phyloP scores from a whole-genome alignment of 148 eudicot genomes.

The Bassia scoparia region DNA sequence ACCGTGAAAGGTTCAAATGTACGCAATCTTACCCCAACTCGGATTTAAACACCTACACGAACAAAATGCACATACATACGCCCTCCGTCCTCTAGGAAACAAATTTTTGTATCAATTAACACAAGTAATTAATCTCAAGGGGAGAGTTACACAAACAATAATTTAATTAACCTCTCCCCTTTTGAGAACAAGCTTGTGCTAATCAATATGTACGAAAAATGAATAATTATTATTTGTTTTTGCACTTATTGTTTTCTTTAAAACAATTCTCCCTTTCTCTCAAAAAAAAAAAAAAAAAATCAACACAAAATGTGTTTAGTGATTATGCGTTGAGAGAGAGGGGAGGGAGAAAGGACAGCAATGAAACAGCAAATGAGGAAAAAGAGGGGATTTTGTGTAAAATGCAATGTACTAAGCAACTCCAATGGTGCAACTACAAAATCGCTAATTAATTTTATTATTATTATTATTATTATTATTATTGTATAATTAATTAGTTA shows the following conservation, averaged over 20 bases:
- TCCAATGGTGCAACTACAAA: slow-evolving; percentile 38
- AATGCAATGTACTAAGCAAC: slow-evolving; percentile 16
- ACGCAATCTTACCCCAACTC: neutral
- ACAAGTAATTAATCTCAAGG: neutral
- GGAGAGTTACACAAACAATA: slow-evolving; percentile 9
- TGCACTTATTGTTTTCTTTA: neutral
- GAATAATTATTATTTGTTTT: neutral
- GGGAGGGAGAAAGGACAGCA: slow-evolving; percentile 34
- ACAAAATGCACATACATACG: neutral
- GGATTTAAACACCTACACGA: no score
- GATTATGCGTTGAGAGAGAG: neutral
- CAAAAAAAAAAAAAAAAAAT: no score
- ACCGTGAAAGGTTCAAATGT: neutral
- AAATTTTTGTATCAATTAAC: neutral
- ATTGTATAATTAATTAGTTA: neutral
- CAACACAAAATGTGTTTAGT: slow-evolving; percentile 12
- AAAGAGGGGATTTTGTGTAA: neutral
- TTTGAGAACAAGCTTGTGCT: slow-evolving; percentile 1
- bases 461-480: neutral
- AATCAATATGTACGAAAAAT: slow-evolving; percentile 12
- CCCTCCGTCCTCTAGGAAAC: neutral
- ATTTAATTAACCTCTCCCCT: slow-evolving; percentile 9
- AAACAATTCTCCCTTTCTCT: neutral
- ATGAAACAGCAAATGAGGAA: slow-evolving; percentile 38
- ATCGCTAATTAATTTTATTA: neutral